Evolutionary conservation across 1,284 basidiomycete genomes (phyloP), one percentile per base, ranked within the genome.

Genomic region (Ceratobasidium theobromae): DNA sequence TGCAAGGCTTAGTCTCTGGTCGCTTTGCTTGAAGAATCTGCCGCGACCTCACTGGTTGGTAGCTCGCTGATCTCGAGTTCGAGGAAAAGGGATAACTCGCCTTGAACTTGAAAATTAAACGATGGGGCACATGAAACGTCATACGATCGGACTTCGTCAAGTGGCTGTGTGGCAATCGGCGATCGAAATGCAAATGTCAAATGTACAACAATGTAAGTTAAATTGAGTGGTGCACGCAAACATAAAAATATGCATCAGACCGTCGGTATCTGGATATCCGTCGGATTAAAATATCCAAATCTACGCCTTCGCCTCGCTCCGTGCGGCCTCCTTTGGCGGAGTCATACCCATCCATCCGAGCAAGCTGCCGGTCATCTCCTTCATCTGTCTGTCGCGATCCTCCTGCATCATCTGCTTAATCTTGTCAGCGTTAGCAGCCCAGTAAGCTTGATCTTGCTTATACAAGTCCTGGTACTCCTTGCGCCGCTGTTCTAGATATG

Each of bases 401-500:
- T 92, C 89, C 74, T 93, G 86, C 71, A 93, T 78, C 72, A 88
- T 73, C 73, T 83, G 81, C 76, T 94, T 88, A 71, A 98, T 86
- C 70, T 89, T 85, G 49, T 84, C 89, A 73, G 87, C 89, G 76
- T 98, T 89, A 58, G 89, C 82, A 43, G 79, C 79, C 74, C 96
- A 88, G 77, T 94, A 97, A 70, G 91, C 89, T 74, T 91, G 89
- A 75, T 98, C 95, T 69, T 94, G 89, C 69, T 81, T 78, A 77
- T 97, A 98, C 57, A 86, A 84, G 67, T 81, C 78, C 75, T 98
- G 93, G 5, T 93, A 94, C 72, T 96, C 89, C 43, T 83, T 82
- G 9, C 96, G 89, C 75, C 95, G 95, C 73, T 86, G 84, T 74
- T 99, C 97, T 53, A 98, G 86, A 76, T 94, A 94, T 0, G 93